phyloP scores from a whole-genome alignment of 352 stramenopile genomes.

The Thalassiosira delicatula region DNA sequence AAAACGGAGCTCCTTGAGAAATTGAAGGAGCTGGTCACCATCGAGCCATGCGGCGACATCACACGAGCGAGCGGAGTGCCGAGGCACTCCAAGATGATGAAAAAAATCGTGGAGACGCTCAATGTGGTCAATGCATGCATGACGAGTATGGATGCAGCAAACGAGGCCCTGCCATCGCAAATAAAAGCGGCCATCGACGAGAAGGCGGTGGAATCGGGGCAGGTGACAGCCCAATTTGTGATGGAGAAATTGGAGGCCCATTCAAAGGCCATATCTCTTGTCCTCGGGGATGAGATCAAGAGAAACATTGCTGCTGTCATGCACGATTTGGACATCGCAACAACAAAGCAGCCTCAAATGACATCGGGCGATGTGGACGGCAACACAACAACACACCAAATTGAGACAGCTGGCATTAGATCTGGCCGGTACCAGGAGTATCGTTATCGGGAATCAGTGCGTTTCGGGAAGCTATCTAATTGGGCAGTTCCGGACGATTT shows the following conservation, averaged over 20 bases:
- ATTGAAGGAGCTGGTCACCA: slow-evolving; percentile 38
- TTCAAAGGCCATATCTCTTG: neutral
- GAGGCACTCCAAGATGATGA: slow-evolving; percentile 19
- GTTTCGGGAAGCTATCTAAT: neutral
- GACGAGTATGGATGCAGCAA: neutral
- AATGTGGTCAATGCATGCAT: neutral
- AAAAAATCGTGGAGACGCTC: slow-evolving; percentile 1
- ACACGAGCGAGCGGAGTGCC: slow-evolving; percentile 31
- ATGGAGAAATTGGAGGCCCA: slow-evolving; percentile 18
- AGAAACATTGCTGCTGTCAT: slow-evolving; percentile 4
- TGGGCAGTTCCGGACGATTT: slow-evolving; percentile 14
- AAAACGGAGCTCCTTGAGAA: neutral
- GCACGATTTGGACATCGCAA: slow-evolving; percentile 7
- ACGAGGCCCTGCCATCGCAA: slow-evolving; percentile 9
- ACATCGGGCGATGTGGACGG: neutral
- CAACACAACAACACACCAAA: neutral
- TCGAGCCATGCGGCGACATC: slow-evolving; percentile 32
- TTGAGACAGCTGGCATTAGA: neutral
- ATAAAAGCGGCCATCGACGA: slow-evolving; percentile 33
- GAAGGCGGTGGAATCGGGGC: slow-evolving; percentile 13
- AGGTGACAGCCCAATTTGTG: slow-evolving; percentile 32
- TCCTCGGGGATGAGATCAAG: too few species aligned
- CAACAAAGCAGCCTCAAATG: neutral
- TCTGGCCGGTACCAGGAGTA: neutral
- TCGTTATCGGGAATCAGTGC: neutral